Conservation (phyloP, 1,284 basidiomycete species). For the Sphaerobolus stellatus region DNA sequence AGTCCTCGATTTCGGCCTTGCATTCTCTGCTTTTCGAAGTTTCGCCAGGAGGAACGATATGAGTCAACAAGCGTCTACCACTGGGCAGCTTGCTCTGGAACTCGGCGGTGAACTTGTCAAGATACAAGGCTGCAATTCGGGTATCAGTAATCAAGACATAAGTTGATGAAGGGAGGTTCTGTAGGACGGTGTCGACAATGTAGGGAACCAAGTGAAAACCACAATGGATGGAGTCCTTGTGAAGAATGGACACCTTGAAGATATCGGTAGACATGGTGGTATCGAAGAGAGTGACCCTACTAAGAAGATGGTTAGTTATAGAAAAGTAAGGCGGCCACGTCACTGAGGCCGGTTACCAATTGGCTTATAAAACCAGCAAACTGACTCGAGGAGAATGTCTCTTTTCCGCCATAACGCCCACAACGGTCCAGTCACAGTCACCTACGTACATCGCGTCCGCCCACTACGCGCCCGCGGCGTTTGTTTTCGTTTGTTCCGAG, state of each 20-base stretch:
- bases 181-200: slow-evolving; percentile 78
- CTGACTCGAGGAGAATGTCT: too few relatives aligned
- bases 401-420: too few relatives aligned
- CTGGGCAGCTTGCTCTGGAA: slow-evolving; percentile 49
- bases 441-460: too few relatives aligned
- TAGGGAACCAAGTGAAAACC: slow-evolving; percentile 89
- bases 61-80: slow-evolving; percentile 64
- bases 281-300: too few relatives aligned
- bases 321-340: too few relatives aligned
- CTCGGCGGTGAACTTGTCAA: slow-evolving; percentile 63
- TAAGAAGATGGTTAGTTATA: too few relatives aligned
- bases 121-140: slow-evolving; percentile 80
- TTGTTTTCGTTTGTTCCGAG: too few relatives aligned
- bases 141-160: slow-evolving; percentile 95
- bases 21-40: slow-evolving; percentile 88
- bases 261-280: slow-evolving; percentile 44
- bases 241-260: slow-evolving; percentile 80
- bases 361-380: too few relatives aligned
- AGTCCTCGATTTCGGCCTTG: slow-evolving; percentile 95
- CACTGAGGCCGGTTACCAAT: too few relatives aligned
- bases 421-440: too few relatives aligned
- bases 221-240: slow-evolving; percentile 85
- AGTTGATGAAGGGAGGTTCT: slow-evolving; percentile 77
- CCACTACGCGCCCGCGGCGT: too few relatives aligned
- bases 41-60: slow-evolving; percentile 89